Base-by-base conservation (phyloP, 331 rosid species). In the Erythrophleum ivorense region DNA sequence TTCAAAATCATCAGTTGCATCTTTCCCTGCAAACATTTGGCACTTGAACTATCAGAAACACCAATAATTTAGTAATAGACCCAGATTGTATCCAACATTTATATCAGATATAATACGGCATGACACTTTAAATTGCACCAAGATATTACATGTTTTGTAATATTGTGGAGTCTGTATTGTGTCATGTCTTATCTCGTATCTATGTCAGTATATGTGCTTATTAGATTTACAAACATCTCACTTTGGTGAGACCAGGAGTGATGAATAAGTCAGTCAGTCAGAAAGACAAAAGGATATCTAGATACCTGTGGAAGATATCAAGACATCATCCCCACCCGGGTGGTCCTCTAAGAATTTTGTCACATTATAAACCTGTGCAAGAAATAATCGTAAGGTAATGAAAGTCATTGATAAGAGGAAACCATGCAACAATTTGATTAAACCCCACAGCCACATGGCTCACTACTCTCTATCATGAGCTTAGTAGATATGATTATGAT, bases 291-390 rank as follows among this genome's bases (percentile, higher is more conserved):
- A 62, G 12, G 74, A 34, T 45, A 13, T 66, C 8, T 48, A 18
- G 45, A 48, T 85, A 95, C 99, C 99, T 86, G 98, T 93, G 79
- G 88, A 84, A 5, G 98, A 85, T 59, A 93, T 57, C 77, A 95
- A 73, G 73, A 92, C 98, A 1, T 95, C 99, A 72, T 93, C 99
- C 9, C 99, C 99, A 50, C 99, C 99, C 15, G 98, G 98, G 86
- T 95, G 99, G 78, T 95, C 99, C 12, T 95, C 98, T 87, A 95
- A 89, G 94, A 95, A 95, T 74, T 88, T 89, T 3, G 99, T 93
- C 84, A 95, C 98, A 81, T 95, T 78, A 62, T 87, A 95, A 52
- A 93, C 98, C 98, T 95, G 97, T 70, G 34, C 52, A 46, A 7
- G 59, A 48, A 48, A 46, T 46, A 24, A 24, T 24, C 41, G 18